These are phyloP conservation scores for Coniosporium tulheliwenetii DNA, from an alignment of 2,329 filamentous ascomycete species.

Conservation along the genomic window DNA sequence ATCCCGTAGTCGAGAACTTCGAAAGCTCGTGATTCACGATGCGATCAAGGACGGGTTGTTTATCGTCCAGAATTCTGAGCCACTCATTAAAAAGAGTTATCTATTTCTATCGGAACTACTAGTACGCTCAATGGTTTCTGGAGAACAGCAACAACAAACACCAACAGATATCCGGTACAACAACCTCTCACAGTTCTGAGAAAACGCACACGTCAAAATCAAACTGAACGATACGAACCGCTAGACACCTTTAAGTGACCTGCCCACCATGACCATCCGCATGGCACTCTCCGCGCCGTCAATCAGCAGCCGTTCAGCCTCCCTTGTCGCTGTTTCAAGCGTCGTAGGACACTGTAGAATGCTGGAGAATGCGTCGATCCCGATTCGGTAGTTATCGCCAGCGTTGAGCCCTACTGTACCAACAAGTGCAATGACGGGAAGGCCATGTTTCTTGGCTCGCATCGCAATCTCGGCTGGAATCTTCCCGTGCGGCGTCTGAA, in stretches of 20 bases:
- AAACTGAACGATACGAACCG: too few species aligned
- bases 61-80: too few species aligned
- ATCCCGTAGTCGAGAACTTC: too few species aligned
- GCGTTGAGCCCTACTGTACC: slow-evolving; percentile 24
- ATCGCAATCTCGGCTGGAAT: slow-evolving; percentile 37
- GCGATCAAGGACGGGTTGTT: too few species aligned
- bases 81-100: too few species aligned
- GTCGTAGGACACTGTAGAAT: slow-evolving; percentile 18
- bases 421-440: slow-evolving; percentile 15
- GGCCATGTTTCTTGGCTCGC: slow-evolving; percentile 21
- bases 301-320: slow-evolving; percentile 17
- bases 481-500: slow-evolving; percentile 35
- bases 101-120: too few species aligned
- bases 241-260: not conserved
- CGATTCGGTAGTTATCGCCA: slow-evolving; percentile 16
- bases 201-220: too few species aligned
- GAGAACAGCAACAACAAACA: slow-evolving; percentile 1
- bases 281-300: slow-evolving; percentile 21
- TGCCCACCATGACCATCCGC: slow-evolving; percentile 20
- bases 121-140: too few species aligned
- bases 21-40: too few species aligned
- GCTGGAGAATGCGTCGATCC: slow-evolving; percentile 21
- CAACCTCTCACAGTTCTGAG: too few species aligned
- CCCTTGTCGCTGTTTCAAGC: slow-evolving; percentile 17
- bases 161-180: too few species aligned